Conservation (phyloP, 306 rosid genomes). For the Malus sieversii region DNA sequence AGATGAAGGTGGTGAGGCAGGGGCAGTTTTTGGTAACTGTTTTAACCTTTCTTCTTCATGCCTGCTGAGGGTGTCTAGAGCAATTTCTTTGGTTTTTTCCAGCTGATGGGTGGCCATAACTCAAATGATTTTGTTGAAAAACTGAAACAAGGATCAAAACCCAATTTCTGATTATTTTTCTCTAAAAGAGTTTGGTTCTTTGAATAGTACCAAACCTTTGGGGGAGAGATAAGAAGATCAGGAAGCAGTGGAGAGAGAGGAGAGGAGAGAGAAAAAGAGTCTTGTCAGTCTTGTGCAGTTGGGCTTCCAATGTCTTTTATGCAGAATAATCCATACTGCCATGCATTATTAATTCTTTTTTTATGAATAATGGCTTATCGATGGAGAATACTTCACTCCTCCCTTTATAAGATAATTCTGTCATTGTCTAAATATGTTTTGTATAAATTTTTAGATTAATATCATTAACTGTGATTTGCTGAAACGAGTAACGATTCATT, state of each 20-base stretch:
- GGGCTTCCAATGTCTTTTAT: constrained; percentile 37
- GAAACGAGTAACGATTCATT: neutral
- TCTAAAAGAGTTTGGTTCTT: constrained; percentile 15
- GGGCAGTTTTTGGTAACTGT: constrained; percentile 19
- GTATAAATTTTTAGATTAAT: too few species aligned
- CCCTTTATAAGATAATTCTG: neutral
- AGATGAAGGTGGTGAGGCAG: constrained; percentile 46
- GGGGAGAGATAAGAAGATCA: constrained; percentile 31
- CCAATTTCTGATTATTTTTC: constrained; percentile 3
- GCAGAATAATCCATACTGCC: constrained; percentile 11
- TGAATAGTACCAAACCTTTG: constrained; percentile 21
- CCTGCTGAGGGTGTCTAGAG: constrained; percentile 9
- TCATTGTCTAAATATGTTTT: neutral
- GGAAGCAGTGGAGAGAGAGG: constrained; percentile 39
- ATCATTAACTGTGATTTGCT: neutral
- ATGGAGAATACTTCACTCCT: neutral
- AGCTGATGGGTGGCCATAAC: constrained; percentile 51
- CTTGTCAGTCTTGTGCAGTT: constrained; percentile 27
- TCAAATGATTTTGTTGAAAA: constrained; percentile 20
- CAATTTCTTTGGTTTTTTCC: constrained; percentile 32
- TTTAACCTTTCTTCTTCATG: constrained; percentile 15
- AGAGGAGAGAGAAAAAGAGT: constrained; percentile 15
- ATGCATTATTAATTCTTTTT: constrained; percentile 11
- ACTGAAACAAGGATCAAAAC: constrained; percentile 20
- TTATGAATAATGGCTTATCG: neutral